Evolutionary conservation across 768 basidiomycete genomes (phyloP).

Genomic region (Leccinum aurantiacum): DNA sequence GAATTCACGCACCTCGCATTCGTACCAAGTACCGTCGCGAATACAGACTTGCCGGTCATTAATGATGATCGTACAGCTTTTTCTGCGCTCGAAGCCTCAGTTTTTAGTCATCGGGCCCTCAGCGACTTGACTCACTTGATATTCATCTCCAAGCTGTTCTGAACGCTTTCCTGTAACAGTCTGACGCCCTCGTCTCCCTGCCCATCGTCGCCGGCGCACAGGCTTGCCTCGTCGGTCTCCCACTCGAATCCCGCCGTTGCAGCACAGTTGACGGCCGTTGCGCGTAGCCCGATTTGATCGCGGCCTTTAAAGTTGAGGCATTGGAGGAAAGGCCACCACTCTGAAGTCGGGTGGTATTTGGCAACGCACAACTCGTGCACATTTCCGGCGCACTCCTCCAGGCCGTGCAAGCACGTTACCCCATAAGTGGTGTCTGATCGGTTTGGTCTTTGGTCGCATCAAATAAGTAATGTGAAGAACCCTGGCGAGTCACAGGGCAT

Average conservation of each 20-base stretch:
- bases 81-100: constrained; percentile 41
- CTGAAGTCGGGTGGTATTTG: constrained; percentile 51
- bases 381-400: constrained; percentile 82
- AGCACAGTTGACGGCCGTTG: constrained; percentile 67
- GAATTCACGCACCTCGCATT: constrained; percentile 63
- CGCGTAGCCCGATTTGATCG: constrained; percentile 61
- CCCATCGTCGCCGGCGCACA: constrained; percentile 62
- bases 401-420: constrained; percentile 80
- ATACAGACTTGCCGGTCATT: constrained; percentile 67
- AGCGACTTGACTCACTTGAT: constrained; percentile 52
- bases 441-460: constrained; percentile 49
- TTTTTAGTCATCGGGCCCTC: constrained; percentile 4
- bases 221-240: constrained; percentile 53
- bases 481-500: constrained; percentile 3
- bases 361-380: constrained; percentile 84
- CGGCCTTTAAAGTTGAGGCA: constrained; percentile 73
- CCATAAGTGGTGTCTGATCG: constrained; percentile 69
- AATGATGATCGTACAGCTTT: constrained; percentile 87
- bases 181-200: constrained; percentile 59
- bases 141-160: constrained; percentile 41
- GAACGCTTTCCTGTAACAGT: constrained; percentile 63
- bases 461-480: constrained; percentile 5
- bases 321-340: constrained; percentile 82
- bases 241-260: constrained; percentile 64
- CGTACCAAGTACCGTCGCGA: constrained; percentile 75